phyloP scores from a whole-genome alignment of 2,329 filamentous ascomycete species.

The Ilyonectria mors-panacis region DNA sequence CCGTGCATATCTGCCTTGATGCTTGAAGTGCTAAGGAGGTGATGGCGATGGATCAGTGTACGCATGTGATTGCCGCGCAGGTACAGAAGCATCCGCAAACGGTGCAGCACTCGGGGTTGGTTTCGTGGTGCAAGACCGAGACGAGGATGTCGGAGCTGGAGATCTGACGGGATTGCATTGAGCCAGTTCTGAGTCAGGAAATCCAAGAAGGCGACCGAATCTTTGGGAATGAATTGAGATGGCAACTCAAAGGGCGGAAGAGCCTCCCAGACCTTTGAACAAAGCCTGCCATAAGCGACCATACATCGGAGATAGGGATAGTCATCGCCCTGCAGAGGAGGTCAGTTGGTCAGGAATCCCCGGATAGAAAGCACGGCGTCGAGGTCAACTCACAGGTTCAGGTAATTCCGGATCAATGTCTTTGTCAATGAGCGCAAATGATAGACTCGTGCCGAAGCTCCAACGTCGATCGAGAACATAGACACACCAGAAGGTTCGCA shows the following conservation, averaged over 20 bases:
- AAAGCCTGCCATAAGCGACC: conserved; percentile 63
- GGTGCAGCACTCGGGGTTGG: conserved; percentile 56
- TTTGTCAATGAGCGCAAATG: conserved; percentile 63
- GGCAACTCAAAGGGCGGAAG: conserved; percentile 55
- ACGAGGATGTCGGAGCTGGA: conserved; percentile 56
- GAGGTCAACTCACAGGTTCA: conserved; percentile 53
- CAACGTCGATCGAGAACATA: conserved; percentile 67
- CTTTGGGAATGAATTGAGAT: conserved; percentile 54
- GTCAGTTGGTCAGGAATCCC: not conserved
- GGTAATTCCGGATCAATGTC: conserved; percentile 65
- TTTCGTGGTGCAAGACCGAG: conserved; percentile 52
- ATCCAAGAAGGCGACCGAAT: conserved; percentile 58
- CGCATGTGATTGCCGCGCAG: conserved; percentile 62
- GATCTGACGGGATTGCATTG: conserved; percentile 60
- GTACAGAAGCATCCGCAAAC: conserved; percentile 59
- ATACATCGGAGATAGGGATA: conserved; percentile 62
- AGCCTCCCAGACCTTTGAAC: conserved; percentile 63
- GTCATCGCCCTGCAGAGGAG: conserved; percentile 46
- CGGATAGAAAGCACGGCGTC: not conserved
- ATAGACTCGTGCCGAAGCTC: conserved; percentile 67
- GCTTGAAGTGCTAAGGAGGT: conserved; percentile 56
- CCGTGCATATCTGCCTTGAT: conserved; percentile 54
- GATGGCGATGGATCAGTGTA: conserved; percentile 61
- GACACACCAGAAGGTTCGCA: conserved; percentile 65
- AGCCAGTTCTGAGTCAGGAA: conserved; percentile 62